phyloP scores from a whole-genome alignment of 2,329 filamentous ascomycete species.

The Blumeriella jaapii region DNA sequence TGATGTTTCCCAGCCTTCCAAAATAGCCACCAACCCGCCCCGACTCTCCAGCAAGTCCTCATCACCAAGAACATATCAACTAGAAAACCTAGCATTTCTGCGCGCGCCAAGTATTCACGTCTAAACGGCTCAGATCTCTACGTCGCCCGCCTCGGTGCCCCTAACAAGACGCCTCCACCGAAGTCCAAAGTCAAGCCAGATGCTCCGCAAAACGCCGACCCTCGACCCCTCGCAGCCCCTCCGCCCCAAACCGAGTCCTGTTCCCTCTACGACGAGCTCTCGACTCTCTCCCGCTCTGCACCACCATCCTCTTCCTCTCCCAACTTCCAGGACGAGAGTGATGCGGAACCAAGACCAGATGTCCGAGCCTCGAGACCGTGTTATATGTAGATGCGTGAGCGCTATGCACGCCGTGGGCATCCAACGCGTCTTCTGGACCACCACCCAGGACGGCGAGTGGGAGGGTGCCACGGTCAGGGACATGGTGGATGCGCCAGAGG shows the following conservation, averaged over 20 bases:
- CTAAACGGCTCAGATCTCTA: constrained; percentile 40
- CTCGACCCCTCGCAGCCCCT: background rate
- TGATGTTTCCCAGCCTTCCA: constrained; percentile 6
- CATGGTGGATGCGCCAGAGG: constrained; percentile 35
- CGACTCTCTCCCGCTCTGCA: constrained; percentile 13
- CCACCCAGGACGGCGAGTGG: constrained; percentile 36
- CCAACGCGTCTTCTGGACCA: constrained; percentile 42
- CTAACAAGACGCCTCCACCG: constrained; percentile 3
- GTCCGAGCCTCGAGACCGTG: constrained; percentile 33
- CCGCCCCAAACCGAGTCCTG: background rate
- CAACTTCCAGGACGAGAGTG: background rate
- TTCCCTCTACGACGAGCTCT: constrained; percentile 39
- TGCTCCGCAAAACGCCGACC: background rate
- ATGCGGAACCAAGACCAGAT: constrained; percentile 6
- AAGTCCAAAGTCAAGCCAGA: background rate
- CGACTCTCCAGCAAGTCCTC: constrained; percentile 12
- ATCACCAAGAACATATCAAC: constrained; percentile 17
- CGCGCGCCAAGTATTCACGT: constrained; percentile 34
- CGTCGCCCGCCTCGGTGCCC: constrained; percentile 33
- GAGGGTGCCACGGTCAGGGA: constrained; percentile 38
- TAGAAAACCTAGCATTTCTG: constrained; percentile 22
- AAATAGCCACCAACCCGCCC: constrained; percentile 3
- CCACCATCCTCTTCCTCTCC: constrained; percentile 1
- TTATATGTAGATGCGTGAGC: constrained; percentile 38
- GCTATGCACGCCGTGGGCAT: constrained; percentile 42